Evolutionary conservation across 1,284 basidiomycete genomes (phyloP), one percentile per base, ranked within the genome.

Genomic region (Mrakiaceae sp.): DNA sequence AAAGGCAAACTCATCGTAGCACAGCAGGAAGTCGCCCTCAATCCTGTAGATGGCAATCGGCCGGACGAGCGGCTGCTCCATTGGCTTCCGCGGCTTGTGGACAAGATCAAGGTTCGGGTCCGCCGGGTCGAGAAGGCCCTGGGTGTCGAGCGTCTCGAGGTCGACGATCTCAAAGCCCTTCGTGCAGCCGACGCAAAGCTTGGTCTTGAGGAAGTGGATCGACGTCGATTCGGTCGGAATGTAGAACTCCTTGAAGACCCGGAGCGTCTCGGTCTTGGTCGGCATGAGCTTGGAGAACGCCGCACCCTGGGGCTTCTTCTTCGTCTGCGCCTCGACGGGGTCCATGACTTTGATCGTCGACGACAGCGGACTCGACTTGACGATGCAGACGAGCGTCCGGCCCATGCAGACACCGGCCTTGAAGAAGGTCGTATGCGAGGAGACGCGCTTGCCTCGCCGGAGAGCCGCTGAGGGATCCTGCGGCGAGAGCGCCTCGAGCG

Each of bases 91-190:
- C 4, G 59, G 60, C 42, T 56, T 49, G 69, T 91, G 82, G 44
- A 98, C 91, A 79, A 99, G 98, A 71, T 98, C 94, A 59, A 99
- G 82, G 5, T 86, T 88, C 60, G 84, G 81, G 74, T 98, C 96
- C 5, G 87, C 85, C 0, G 96, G 96, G 76, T 99, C 96, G 64
- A 99, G 81, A 68, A 99, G 76, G 7, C 91, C 91, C 78, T 98
- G 95, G 58, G 94, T 98, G 76, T 98, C 96, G 74, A 99, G 80
- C 64, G 88, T 96, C 68, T 98, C 94, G 60, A 98, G 82, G 76
- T 99, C 96, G 69, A 99, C 93, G 70, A 98, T 98, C 78, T 98
- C 96, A 74, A 99, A 98, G n/a, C 96, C 96, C 73, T 93, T 90
- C 12, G 93, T 91, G 73, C 93, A 96, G 1, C 95, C 96, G 11